Base-by-base conservation (phyloP, 2,329 filamentous ascomycete genomes). In the Zymoseptoria ardabiliae region DNA sequence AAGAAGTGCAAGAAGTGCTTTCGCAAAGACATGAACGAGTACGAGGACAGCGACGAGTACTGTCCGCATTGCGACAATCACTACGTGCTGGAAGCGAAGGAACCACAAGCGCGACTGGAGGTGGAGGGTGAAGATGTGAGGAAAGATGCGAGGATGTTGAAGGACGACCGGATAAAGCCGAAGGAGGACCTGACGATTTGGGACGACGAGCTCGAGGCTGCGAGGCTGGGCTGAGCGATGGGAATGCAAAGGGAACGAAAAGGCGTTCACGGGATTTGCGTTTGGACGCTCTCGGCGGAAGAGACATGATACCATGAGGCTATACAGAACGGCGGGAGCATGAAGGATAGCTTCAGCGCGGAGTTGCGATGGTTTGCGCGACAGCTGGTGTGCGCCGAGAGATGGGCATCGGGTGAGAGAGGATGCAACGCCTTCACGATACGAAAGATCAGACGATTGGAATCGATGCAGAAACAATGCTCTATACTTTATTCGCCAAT, bases 1-100 rank as follows among this genome's bases (percentile, higher is more conserved):
- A 99, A 99, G 71, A 99, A 99, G 79, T 99, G 94, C 85, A 92
- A 89, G 68, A 99, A 99, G 78, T 92, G 88, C 76, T 99, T 99
- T 81, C 88, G 94, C 67, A 99, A 97, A 74, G 90, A 99, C 70
- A 88, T 88, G 52, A 79, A 85, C 65, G 90, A 96, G 74, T 97
- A 96, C 69, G 94, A 99, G 68, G 94, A 99, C 68, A 88, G 90
- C 73, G 94, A 99, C 78, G 95, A 99, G 75, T 99, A 96, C 81
- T 99, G 94, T 80, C 95, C 94, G 21, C 90, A 97, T 78, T 99
- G 94, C 80, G 94, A 99, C 74, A 99, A 99, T 78, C 95, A 99
- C 77, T 99, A 92, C 72, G 89, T 99, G 48, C 81, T 99, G 64
- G 92, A 97, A 4, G 95, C 94, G 55, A 76, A 88, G 67, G 90